Percentiles rank a stretch among this genome's conserved stretches.
Evolutionary conservation across 768 basidiomycete species (phyloP).

Genomic region (Rhizopogon sp.): DNA sequence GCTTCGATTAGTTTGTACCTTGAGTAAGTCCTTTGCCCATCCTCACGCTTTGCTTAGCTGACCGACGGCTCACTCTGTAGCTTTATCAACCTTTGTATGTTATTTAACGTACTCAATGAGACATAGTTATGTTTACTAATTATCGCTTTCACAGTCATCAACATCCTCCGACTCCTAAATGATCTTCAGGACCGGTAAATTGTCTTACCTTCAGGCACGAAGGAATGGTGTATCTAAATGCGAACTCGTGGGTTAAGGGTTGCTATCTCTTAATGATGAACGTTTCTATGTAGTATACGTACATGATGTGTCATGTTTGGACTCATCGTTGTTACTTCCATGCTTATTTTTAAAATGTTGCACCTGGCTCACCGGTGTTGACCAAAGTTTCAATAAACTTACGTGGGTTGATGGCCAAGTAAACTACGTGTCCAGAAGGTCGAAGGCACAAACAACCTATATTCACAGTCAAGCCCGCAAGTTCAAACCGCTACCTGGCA

Average conservation of each 20-base stretch:
- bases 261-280: not conserved
- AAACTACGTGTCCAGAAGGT: too few species aligned
- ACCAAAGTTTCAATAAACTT: too few species aligned
- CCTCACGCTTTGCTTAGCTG: slow-evolving; percentile 9
- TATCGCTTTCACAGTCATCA: slow-evolving; percentile 52
- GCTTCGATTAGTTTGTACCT: slow-evolving; percentile 92
- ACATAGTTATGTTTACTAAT: not conserved
- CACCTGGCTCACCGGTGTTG: too few species aligned
- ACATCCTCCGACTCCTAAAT: slow-evolving; percentile 79
- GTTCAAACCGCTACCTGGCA: too few species aligned
- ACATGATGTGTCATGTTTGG: not conserved
- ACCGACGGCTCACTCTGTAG: slow-evolving; percentile 31
- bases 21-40: slow-evolving; percentile 51
- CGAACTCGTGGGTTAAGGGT: not conserved
- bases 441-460: too few species aligned
- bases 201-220: not conserved
- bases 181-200: slow-evolving; percentile 40
- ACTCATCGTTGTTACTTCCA: not conserved
- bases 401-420: too few species aligned
- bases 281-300: not conserved
- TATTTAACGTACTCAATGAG: not conserved
- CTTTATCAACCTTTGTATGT: slow-evolving; percentile 84
- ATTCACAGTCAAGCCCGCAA: too few species aligned
- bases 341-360: too few species aligned
- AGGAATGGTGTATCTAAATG: not conserved